Evolutionary conservation across 306 rosid species (phyloP).

Genomic region (Medicago truncatula): MtrunA17r5.0-ANR NC_053046.1:34130501-34131000

Average conservation of each 20-base stretch:
- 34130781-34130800: slow-evolving; percentile 36
- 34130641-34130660: slow-evolving; percentile 30
- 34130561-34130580: slow-evolving; percentile 9
- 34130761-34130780: slow-evolving; percentile 56
- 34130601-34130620: slow-evolving; percentile 40
- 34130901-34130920: slow-evolving; percentile 25
- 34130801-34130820: slow-evolving; percentile 48
- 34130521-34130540: slow-evolving; percentile 1
- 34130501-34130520: slow-evolving; percentile 31
- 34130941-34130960: slow-evolving; percentile 47
- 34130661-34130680: slow-evolving; percentile 39
- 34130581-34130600: slow-evolving; percentile 19
- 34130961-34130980: slow-evolving; percentile 59
- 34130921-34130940: slow-evolving; percentile 41
- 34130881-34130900: slow-evolving; percentile 7
- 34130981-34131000: slow-evolving; percentile 52
- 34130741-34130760: slow-evolving; percentile 59
- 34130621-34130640: slow-evolving; percentile 37
- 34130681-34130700: slow-evolving; percentile 9
- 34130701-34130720: slow-evolving; percentile 23
- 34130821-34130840: slow-evolving; percentile 77
- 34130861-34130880: slow-evolving; percentile 36
- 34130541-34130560: background rate
- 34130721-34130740: slow-evolving; percentile 16
- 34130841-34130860: slow-evolving; percentile 59